A percentile compares a stretch with the other conserved stretches of the same genome.
Evolutionary conservation across 352 stramenopile genomes (phyloP).

Genomic region (Globisporangium ultimum): DNA sequence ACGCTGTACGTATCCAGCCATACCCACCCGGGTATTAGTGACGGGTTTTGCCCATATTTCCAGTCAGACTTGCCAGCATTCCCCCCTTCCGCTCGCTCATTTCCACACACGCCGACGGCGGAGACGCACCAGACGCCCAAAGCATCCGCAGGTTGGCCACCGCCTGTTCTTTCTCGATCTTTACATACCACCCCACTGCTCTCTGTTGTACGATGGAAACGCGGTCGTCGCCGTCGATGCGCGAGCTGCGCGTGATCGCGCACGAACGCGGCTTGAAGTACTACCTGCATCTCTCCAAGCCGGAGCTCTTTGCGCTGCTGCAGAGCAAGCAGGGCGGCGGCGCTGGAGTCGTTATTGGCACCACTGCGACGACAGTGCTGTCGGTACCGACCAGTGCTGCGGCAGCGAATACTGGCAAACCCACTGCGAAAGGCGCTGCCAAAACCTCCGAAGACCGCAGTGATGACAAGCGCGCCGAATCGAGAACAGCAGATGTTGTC

Average conservation of each 20-base stretch:
- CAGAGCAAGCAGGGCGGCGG: slow-evolving; percentile 73
- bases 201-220: slow-evolving; percentile 74
- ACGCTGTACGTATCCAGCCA: not conserved
- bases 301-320: slow-evolving; percentile 71
- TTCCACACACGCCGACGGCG: not conserved
- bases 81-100: not conserved
- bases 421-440: not conserved
- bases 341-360: slow-evolving; percentile 5
- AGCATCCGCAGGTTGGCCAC: too few relatives aligned
- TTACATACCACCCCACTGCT: too few relatives aligned
- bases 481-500: not conserved
- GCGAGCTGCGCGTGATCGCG: slow-evolving; percentile 62
- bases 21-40: not conserved
- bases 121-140: not conserved
- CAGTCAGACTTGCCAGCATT: not conserved
- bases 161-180: not conserved
- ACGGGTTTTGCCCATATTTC: slow-evolving; percentile 1
- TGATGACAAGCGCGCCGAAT: not conserved
- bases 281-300: slow-evolving; percentile 79
- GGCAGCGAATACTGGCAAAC: not conserved
- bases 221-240: slow-evolving; percentile 78
- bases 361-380: not conserved
- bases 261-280: slow-evolving; percentile 81
- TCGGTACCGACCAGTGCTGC: slow-evolving; percentile 10
- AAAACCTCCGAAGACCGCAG: too few relatives aligned